Evolutionary conservation across 1,284 basidiomycete species (phyloP), one percentile per base, ranked within the genome.

Genomic region (Hortiboletus rubellus): DNA sequence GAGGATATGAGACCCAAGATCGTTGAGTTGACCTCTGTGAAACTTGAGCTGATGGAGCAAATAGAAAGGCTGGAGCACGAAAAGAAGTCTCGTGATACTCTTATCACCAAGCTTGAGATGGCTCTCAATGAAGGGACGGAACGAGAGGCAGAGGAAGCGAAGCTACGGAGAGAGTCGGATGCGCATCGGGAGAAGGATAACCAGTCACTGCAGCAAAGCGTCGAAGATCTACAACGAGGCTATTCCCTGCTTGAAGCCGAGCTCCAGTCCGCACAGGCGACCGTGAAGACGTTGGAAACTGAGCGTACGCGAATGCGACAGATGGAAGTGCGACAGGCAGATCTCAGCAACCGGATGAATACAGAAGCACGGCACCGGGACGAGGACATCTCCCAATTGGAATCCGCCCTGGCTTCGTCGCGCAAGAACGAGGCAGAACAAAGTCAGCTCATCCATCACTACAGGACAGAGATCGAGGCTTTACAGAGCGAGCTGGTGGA

Each of bases 1-100:
- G 85, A 91, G 60, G 89, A 92, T 73, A 88, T 92, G 85, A 82
- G 88, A n/a, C 84, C 89, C 31, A 92, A 91, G 76, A 84, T 91
- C 60, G 84, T 91, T 14, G 87, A 92, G 69, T 77, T 92, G 50
- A 91, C 87, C 2, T 82, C 84, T 50, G 79, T 75, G 54, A 91
- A 89, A 67, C 72, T 88, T 14, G 82, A 87, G 57, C 77, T 91
- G 18, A 78, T 79, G 50, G 89, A 91, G 60, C 81, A 81, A 60
- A 74, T 85, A 45, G 83, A 83, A 54, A 70, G 73, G 53, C 72
- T 90, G 53, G 79, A 86, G 59, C 76, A 78, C 52, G 76, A 79
- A 12, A 64, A 90, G 56, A 75, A 75, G 40, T 79, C 76, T 58
- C 80, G 84, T 27, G 87, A 89, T 59, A 67, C 71, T 8, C 74